Evolutionary conservation across 202 grass and related monocot genomes (phyloP), one percentile per base, ranked within the genome.

Genomic region (Hordeum pubiflorum): DNA sequence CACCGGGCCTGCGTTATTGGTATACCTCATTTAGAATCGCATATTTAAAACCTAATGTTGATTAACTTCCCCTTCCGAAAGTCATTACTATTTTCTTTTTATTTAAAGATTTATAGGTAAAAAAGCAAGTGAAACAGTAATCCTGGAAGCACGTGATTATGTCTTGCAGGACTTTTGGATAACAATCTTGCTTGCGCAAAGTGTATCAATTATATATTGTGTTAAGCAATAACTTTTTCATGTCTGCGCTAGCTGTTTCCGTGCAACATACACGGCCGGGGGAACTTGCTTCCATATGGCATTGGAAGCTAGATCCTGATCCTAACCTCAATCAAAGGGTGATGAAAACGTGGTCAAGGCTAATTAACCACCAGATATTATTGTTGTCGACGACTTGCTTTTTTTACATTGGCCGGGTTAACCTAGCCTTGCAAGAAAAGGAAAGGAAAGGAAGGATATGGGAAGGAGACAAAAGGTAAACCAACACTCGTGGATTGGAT

Each of bases 401-500:
- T 76, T 69, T 66, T 74, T 34, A 60, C 75, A 59, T 20, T 11
- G 46, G 46, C 46, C 46, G 46, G 18, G 75, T 48, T 66, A 78
- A 68, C 46, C 46, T 14, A 50, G 46, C 34, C 77, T 63, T 77
- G 71, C 17, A 89, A 77, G 77, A 84, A 77, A 89, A 77, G 70
- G 14, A 39, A 76, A 55, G 70, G 14, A 32, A 76, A 67, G 41
- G 11, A 43, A 43, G 10, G 32, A 68, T 1, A 68, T 69, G 17
- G 11, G 4, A 57, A 10, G 8, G 8, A 62, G 27, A 58, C 17
- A 3, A 57, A 77, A 54, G 3, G 26, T 61, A 14, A 29, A 56
- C 79, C 72, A 87, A 82, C 58, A 82, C 58, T 72, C 62, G 63
- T 50, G 46, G 46, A 34, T 50, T 76, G 77, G 77, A 76, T 84